phyloP scores from a whole-genome alignment of 352 stramenopile genomes.

The Globisporangium radiosum region DNA sequence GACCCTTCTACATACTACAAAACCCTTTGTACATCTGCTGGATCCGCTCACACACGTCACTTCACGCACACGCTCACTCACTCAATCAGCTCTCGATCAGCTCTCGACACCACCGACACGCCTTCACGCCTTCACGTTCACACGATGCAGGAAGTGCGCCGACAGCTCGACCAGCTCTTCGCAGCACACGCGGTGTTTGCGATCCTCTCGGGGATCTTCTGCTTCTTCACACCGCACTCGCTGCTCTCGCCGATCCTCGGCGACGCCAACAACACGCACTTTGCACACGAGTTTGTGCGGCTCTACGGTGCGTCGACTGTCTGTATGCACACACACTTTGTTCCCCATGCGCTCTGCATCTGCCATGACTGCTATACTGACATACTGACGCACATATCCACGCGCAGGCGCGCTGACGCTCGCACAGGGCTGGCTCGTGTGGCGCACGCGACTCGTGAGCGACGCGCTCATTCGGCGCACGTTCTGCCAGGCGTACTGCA shows the following conservation, averaged over 20 bases:
- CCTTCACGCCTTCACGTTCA: no score
- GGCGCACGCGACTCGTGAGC: conserved; percentile 79
- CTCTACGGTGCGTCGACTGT: conserved; percentile 51
- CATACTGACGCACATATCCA: not conserved
- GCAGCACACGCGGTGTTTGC: conserved; percentile 64
- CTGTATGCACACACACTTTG: no score
- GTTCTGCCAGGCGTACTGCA: conserved; percentile 86
- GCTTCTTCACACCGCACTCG: conserved; percentile 77
- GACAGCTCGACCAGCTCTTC: conserved; percentile 80
- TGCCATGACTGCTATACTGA: not conserved
- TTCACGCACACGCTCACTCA: no score
- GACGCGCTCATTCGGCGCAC: conserved; percentile 78
- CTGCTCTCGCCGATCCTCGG: conserved; percentile 71
- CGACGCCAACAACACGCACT: conserved; percentile 70
- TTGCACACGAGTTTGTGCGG: conserved; percentile 83
- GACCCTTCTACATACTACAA: no score
- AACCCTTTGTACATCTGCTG: no score
- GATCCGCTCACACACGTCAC: no score
- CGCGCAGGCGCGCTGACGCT: conserved; percentile 61
- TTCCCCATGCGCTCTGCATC: not conserved
- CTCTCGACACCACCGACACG: no score
- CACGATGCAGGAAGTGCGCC: conserved; percentile 49
- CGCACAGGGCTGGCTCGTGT: conserved; percentile 82
- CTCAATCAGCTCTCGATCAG: no score
- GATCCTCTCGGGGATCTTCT: conserved; percentile 55